Base-by-base conservation (phyloP, 2,329 filamentous ascomycete species). In the Aspergillus hiratsukae region DNA sequence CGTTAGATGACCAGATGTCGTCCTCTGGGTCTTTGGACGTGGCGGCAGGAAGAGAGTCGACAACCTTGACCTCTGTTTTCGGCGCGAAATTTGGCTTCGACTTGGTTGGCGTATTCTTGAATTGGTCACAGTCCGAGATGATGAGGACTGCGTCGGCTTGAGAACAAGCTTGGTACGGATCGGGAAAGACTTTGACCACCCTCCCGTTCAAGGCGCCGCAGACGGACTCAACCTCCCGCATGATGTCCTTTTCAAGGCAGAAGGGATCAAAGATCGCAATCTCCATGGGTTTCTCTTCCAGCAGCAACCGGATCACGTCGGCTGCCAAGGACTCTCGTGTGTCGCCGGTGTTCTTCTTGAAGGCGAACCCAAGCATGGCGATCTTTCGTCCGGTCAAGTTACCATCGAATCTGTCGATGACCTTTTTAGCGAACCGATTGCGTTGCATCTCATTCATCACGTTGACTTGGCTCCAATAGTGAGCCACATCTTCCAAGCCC, bases 301-400 rank as follows among this genome's bases (percentile, higher is more conserved):
- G 76, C 21, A 91, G 76, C 11, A 80, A 80, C 61, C 82, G 82
- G 71, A 90, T 83, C 60, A 90, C 83, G 62, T 86, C 84, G 23
- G 89, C 79, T 0, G 87, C 86, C 0, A 87, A 83, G 46, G 83
- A 85, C 69, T 91, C 88, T 40, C 89, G 81, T 4, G 87, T 89
- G 68, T 92, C 89, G 23, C 83, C 84, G 0, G 89, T 92, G 70
- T 90, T 83, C 74, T 89, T 88, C 79, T 93, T 92, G 76, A 90
- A 92, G 8, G 88, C 86, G 63, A 87, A 91, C 3, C 89, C 89
- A 5, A 92, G 80, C 2, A 92, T 77, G 2, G 86, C 81, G 14
- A 91, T 76, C 74, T 89, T 90, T 77, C 90, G 90, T 57, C 83
- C 82, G 2, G 80, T 78, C 5, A 91, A 76, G 9, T 86, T 89